phyloP scores from a whole-genome alignment of 1,139 yeast genomes.

The Spathaspora jeffriesii region DNA sequence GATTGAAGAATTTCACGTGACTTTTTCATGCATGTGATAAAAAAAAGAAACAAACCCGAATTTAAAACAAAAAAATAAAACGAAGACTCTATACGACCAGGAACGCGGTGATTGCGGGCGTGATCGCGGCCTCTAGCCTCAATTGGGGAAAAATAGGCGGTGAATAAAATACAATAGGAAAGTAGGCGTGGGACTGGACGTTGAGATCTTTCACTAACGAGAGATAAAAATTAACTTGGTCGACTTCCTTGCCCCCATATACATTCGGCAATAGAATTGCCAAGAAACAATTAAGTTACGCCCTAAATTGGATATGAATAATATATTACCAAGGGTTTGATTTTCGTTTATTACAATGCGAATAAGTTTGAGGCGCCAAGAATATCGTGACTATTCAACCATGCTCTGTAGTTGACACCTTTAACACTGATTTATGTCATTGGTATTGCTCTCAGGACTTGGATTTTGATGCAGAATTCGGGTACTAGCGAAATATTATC shows the following conservation, averaged over 20 bases:
- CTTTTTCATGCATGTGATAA: slow-evolving; percentile 7
- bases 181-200: neutral
- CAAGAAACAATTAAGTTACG: neutral
- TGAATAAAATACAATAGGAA: neutral
- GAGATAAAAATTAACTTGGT: neutral
- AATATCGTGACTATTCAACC: neutral
- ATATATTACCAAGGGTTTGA: neutral
- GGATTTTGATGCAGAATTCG: neutral
- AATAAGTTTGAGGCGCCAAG: neutral
- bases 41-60: too few relatives aligned
- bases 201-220: neutral
- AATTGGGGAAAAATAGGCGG: neutral
- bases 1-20: slow-evolving; percentile 8
- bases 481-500: neutral
- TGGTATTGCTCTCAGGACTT: neutral
- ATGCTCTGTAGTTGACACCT: too few relatives aligned
- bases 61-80: neutral
- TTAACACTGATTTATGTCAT: neutral
- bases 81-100: neutral
- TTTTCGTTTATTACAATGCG: neutral
- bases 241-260: neutral
- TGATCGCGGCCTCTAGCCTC: neutral
- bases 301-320: neutral
- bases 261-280: neutral
- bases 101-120: neutral